Percentiles rank a stretch among this genome's conserved stretches.
Evolutionary conservation across 148 eudicot species (phyloP).

Genomic region (Selenicereus undatus): DNA sequence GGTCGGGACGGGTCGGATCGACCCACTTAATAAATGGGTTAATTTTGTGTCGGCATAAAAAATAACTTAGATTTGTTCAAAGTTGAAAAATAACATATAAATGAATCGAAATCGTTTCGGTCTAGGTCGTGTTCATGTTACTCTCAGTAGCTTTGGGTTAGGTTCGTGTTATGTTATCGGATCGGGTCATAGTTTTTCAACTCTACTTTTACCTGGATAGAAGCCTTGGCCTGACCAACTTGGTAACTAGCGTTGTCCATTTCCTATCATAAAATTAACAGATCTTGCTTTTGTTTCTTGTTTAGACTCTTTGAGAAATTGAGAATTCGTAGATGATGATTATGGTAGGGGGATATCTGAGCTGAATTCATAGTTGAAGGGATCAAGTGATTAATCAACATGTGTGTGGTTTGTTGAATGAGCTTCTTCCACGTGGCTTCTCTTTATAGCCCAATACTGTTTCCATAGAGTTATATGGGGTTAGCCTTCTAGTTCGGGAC

Average conservation of each 20-base stretch:
- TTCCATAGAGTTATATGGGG: background rate
- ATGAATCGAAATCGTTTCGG: too few relatives aligned
- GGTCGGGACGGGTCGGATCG: too few relatives aligned
- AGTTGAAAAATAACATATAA: too few relatives aligned
- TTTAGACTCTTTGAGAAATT: background rate
- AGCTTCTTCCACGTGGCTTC: background rate
- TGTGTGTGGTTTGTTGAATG: background rate
- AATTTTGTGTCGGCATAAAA: too few relatives aligned
- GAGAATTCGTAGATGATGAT: background rate
- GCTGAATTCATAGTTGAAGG: background rate
- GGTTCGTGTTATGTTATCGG: too few relatives aligned
- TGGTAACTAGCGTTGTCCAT: constrained; percentile 12
- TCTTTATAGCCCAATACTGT: too few relatives aligned
- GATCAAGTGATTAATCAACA: background rate
- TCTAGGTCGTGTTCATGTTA: too few relatives aligned
- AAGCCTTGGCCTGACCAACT: constrained; percentile 17
- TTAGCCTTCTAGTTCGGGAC: background rate
- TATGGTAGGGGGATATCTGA: background rate
- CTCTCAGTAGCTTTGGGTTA: too few relatives aligned
- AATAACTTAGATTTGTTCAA: too few relatives aligned
- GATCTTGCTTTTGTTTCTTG: background rate
- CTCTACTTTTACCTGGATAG: background rate
- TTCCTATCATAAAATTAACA: background rate
- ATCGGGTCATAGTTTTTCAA: too few relatives aligned
- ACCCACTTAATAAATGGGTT: too few relatives aligned